Conservation (phyloP, 768 basidiomycete genomes). For the Mycena pura region DNA sequence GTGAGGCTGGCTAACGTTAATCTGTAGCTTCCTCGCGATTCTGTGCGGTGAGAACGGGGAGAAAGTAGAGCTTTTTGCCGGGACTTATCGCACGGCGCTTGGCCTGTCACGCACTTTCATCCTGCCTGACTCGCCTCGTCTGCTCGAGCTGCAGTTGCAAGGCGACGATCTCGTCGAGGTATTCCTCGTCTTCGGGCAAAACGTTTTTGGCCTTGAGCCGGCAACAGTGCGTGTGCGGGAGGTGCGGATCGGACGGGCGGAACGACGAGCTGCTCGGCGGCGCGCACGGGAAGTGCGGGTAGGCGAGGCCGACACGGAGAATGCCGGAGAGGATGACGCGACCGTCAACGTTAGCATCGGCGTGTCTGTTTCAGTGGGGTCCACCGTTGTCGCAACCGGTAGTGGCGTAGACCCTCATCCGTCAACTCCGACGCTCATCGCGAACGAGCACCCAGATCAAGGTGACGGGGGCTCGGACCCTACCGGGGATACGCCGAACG, state of each 20-base stretch:
- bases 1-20: background rate
- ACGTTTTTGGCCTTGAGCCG: conserved; percentile 91
- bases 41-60: conserved; percentile 92
- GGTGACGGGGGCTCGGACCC: conserved; percentile 36
- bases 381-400: conserved; percentile 43
- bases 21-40: conserved; percentile 83
- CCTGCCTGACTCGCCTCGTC: conserved; percentile 87
- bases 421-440: conserved; percentile 47
- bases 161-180: conserved; percentile 94
- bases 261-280: conserved; percentile 83
- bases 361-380: conserved; percentile 56
- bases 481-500: conserved; percentile 36
- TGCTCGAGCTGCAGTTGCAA: conserved; percentile 86
- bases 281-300: conserved; percentile 73
- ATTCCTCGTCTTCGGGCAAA: conserved; percentile 89
- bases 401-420: conserved; percentile 39
- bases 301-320: conserved; percentile 56
- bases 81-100: conserved; percentile 88
- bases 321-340: conserved; percentile 58
- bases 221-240: conserved; percentile 95
- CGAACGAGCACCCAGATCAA: conserved; percentile 50
- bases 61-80: conserved; percentile 93
- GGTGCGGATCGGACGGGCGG: conserved; percentile 88
- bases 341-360: conserved; percentile 70
- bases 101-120: conserved; percentile 93